Percentiles rank a stretch among this genome's conserved stretches.
Evolutionary conservation across 1,139 yeast genomes (phyloP).

Genomic region (Zygosaccharomyces pseudobailii): DNA sequence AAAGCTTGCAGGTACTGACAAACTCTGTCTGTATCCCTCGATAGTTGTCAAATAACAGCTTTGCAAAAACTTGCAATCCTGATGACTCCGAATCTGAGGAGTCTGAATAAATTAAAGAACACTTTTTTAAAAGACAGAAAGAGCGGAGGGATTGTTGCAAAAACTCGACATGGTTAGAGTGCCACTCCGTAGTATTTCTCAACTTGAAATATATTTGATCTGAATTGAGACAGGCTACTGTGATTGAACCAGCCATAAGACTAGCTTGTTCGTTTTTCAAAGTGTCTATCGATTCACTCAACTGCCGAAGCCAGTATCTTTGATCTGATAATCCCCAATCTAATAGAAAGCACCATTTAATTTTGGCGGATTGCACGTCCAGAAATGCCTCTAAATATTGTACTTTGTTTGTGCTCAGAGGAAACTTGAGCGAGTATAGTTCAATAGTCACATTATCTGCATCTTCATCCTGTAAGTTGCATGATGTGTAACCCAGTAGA

Average conservation of each 20-base stretch:
- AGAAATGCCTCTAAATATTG: constrained; percentile 5
- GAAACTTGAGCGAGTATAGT: constrained; percentile 6
- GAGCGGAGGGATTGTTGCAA: constrained; percentile 22
- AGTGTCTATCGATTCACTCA: constrained; percentile 4
- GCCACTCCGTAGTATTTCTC: constrained; percentile 19
- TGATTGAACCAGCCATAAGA: constrained; percentile 7
- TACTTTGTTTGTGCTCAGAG: neutral
- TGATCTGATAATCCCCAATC: constrained; percentile 22
- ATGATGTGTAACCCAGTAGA: constrained; percentile 4
- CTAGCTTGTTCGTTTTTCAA: constrained; percentile 3
- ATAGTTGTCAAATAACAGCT: constrained; percentile 11
- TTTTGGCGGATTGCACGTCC: neutral
- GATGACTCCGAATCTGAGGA: neutral
- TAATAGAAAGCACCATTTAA: constrained; percentile 18
- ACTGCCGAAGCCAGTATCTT: constrained; percentile 17
- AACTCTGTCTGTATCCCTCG: constrained; percentile 15
- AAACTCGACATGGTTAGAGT: constrained; percentile 20
- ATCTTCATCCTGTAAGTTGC: neutral
- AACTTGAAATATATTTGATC: constrained; percentile 17
- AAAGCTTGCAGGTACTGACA: constrained; percentile 37
- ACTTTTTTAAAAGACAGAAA: constrained; percentile 12
- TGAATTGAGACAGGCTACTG: constrained; percentile 15
- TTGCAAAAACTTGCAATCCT: constrained; percentile 6
- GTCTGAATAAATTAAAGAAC: constrained; percentile 17
- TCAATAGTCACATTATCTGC: constrained; percentile 1